Conservation (phyloP, 2,329 filamentous ascomycete species). For the Diaporthe aspalathi region DNA sequence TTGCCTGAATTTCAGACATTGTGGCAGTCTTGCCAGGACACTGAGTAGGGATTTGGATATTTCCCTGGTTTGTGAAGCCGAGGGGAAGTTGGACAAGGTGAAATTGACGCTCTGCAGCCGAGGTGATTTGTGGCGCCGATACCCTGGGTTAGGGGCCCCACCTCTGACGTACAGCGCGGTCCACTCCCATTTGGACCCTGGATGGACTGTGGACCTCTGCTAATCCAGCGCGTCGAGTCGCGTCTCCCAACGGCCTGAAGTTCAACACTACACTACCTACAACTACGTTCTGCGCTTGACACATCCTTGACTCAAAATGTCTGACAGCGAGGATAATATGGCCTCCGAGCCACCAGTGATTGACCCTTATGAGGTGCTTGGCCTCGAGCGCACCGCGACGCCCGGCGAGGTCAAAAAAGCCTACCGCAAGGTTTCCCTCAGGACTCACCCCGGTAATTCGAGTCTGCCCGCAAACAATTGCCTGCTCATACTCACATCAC, state of each 20-base stretch:
- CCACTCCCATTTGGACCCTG: conserved; percentile 31
- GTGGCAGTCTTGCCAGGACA: not conserved
- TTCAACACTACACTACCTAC: conserved; percentile 12
- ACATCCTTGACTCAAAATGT: conserved; percentile 52
- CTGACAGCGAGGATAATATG: conserved; percentile 62
- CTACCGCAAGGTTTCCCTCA: conserved; percentile 91
- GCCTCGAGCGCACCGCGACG: conserved; percentile 76
- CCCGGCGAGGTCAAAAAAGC: conserved; percentile 86
- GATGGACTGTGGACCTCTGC: not conserved
- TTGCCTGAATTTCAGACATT: conserved; percentile 46
- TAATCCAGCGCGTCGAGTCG: conserved; percentile 21
- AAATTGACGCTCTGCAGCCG: not conserved
- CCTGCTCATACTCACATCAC: not conserved
- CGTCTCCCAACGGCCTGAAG: conserved; percentile 8
- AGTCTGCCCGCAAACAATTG: not conserved
- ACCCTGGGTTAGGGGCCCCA: no score
- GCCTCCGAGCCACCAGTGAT: conserved; percentile 71
- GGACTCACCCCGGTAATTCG: conserved; percentile 80
- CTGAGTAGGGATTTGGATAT: not conserved
- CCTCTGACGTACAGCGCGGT: conserved; percentile 11
- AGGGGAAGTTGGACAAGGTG: not conserved
- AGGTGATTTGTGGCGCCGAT: no score
- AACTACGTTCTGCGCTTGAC: conserved; percentile 23
- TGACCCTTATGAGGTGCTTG: conserved; percentile 84
- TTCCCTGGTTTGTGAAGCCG: not conserved